Evolutionary conservation across 1,284 basidiomycete genomes (phyloP).

Genomic region (Fomitopsis schrenkii): DNA sequence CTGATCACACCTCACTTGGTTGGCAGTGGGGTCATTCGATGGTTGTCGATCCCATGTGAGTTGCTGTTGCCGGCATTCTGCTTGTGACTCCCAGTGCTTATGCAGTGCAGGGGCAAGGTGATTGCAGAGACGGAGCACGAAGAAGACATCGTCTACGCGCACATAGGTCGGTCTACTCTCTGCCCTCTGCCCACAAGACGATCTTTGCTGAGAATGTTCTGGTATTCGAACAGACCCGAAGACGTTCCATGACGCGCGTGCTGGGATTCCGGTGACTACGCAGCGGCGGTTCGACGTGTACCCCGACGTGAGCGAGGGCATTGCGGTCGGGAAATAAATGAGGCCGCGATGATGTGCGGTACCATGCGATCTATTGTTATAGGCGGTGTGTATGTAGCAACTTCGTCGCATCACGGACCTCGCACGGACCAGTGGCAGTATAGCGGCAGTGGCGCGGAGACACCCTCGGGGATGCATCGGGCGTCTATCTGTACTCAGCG

Average conservation of each 20-base stretch:
- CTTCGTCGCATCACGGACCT: too few relatives aligned
- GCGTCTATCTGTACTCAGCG: conserved; percentile 5
- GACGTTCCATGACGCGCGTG: conserved; percentile 63
- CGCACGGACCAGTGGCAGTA: too few relatives aligned
- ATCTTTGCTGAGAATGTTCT: conserved; percentile 2
- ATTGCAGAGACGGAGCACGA: conserved; percentile 75
- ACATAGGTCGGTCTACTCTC: conserved; percentile 63
- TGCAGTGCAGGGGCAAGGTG: conserved; percentile 65
- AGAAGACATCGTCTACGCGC: conserved; percentile 78
- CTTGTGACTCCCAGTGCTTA: background rate
- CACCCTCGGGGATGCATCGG: background rate
- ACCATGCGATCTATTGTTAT: background rate
- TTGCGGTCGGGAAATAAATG: background rate
- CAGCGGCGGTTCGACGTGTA: conserved; percentile 95
- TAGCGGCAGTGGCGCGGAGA: background rate
- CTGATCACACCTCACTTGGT: background rate
- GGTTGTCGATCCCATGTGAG: conserved; percentile 87
- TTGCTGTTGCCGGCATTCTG: conserved; percentile 5
- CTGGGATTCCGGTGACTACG: conserved; percentile 82
- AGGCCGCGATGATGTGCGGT: background rate
- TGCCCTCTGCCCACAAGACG: background rate
- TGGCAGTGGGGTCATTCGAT: conserved; percentile 85
- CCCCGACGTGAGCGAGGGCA: conserved; percentile 54
- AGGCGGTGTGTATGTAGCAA: background rate
- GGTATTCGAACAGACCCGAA: conserved; percentile 57